Evolutionary conservation across 257 asterid genomes (phyloP).

Genomic region (Solanum chilense): DNA sequence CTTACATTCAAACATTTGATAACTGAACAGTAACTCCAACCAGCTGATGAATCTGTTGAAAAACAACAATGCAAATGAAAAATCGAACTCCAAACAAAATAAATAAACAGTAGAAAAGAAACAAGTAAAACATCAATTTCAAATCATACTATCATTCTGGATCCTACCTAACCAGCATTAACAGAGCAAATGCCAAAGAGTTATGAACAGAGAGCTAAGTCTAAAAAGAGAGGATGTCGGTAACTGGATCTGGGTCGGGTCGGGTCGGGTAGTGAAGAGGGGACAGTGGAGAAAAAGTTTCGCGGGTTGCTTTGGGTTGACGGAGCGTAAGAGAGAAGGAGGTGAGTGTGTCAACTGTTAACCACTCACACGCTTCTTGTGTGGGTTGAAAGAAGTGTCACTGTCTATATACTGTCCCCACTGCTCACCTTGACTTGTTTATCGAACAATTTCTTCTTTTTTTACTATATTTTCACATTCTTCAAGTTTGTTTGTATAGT

Average conservation of each 20-base stretch:
- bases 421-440: not conserved
- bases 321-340: constrained; percentile 28
- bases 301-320: constrained; percentile 49
- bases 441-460: not conserved
- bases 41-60: not conserved
- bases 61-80: not conserved
- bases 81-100: not conserved
- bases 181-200: not conserved
- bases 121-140: not conserved
- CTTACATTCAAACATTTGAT: not conserved
- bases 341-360: constrained; percentile 22
- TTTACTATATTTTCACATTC: not conserved
- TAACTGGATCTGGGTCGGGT: constrained; percentile 10
- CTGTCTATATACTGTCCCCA: not conserved
- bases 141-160: not conserved
- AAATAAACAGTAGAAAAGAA: not conserved
- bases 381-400: constrained; percentile 1
- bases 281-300: not conserved
- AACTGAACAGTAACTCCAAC: not conserved
- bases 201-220: not conserved
- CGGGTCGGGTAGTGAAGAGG: constrained; percentile 18
- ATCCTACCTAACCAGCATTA: not conserved
- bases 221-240: not conserved
- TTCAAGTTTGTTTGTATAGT: not conserved
- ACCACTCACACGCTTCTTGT: constrained; percentile 22